Conservation (phyloP, 352 stramenopile genomes). For the Pythium plurisporium region DNA sequence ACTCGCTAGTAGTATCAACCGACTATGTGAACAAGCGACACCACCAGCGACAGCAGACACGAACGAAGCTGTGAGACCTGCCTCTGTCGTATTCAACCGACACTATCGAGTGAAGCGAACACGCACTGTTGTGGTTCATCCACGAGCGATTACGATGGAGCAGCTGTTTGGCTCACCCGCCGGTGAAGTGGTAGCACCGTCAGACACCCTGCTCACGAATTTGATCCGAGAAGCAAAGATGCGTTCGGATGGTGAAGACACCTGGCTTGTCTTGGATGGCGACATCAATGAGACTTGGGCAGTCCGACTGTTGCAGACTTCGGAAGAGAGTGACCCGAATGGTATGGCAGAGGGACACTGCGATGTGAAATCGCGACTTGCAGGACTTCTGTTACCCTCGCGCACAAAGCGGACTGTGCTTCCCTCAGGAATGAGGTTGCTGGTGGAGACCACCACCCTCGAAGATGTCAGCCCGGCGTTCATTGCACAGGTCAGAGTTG, state of each 20-base stretch:
- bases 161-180: slow-evolving; percentile 28
- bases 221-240: slow-evolving; percentile 48
- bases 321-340: slow-evolving; percentile 21
- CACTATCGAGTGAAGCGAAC: slow-evolving; percentile 9
- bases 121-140: slow-evolving; percentile 35
- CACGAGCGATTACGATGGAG: slow-evolving; percentile 32
- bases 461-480: slow-evolving; percentile 48
- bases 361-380: not conserved
- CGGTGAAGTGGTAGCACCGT: slow-evolving; percentile 1
- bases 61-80: no score
- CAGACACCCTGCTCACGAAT: slow-evolving; percentile 32
- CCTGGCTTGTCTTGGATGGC: slow-evolving; percentile 68
- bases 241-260: slow-evolving; percentile 20
- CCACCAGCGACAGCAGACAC: no score
- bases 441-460: slow-evolving; percentile 55
- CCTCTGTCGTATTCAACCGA: no score
- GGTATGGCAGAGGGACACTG: not conserved
- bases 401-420: slow-evolving; percentile 33
- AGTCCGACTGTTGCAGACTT: slow-evolving; percentile 36
- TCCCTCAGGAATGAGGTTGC: slow-evolving; percentile 32
- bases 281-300: slow-evolving; percentile 44
- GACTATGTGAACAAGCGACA: not conserved
- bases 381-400: slow-evolving; percentile 31
- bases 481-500: slow-evolving; percentile 35
- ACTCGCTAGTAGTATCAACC: slow-evolving; percentile 23